Conservation (phyloP, 371 early-diverging fungal genomes). For the Lichtheimia ornata region DNA sequence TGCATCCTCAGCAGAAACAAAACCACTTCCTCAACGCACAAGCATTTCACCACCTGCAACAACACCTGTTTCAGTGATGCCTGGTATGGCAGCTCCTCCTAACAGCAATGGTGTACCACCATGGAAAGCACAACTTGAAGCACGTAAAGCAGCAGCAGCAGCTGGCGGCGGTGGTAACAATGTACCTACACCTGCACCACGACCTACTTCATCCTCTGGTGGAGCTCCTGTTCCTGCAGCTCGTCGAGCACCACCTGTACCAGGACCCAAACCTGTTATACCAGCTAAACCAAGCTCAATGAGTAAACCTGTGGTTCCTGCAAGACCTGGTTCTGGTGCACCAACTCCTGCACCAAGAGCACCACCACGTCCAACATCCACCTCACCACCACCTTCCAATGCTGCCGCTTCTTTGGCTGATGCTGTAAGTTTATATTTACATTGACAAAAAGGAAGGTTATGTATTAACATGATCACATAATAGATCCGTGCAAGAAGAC, state of each 20-base stretch:
- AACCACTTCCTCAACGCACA: constrained; percentile 5
- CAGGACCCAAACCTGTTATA: constrained; percentile 50
- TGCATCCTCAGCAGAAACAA: neutral
- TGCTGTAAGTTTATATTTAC: constrained; percentile 38
- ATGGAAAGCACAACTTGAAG: constrained; percentile 59
- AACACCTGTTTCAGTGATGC: constrained; percentile 32
- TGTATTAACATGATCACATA: neutral
- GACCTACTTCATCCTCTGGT: constrained; percentile 19
- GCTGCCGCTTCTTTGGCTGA: constrained; percentile 49
- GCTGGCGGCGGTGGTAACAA: constrained; percentile 1
- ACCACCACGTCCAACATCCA: constrained; percentile 44
- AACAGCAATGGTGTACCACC: constrained; percentile 40
- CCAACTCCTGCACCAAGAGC: constrained; percentile 30
- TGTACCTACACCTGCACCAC: constrained; percentile 23
- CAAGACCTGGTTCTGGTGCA: constrained; percentile 35
- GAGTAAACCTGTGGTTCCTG: constrained; percentile 52
- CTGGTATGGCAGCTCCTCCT: constrained; percentile 22
- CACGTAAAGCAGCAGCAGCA: constrained; percentile 42
- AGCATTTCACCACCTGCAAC: constrained; percentile 10
- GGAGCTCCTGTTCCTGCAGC: constrained; percentile 42
- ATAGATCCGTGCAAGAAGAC: constrained; percentile 23
- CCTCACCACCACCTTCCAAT: constrained; percentile 39
- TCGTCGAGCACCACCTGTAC: constrained; percentile 48
- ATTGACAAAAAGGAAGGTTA: neutral
- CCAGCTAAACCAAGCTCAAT: constrained; percentile 46